Base-by-base conservation (phyloP, 2,329 filamentous ascomycete species). In the Epicoccum sorghinum region DNA sequence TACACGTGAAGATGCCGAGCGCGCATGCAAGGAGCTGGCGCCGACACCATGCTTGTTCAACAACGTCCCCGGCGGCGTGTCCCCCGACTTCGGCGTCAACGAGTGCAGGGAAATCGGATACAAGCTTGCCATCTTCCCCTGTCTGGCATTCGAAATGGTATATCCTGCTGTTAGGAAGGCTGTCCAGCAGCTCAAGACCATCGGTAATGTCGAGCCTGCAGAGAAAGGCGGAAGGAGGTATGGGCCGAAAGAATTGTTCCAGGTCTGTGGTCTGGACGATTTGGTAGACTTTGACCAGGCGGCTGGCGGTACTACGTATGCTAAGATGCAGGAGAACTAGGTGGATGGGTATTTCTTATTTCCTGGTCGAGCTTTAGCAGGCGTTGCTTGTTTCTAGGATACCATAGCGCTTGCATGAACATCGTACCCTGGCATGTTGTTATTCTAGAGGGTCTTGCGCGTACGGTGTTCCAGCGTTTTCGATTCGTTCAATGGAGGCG, bases 71-170 rank as follows among this genome's bases (percentile, higher is more conserved):
- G 79, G 80, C 24, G 84, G 84, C 2, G 78, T 80, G 23, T 83
- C 81, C 23, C 85, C 85, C 0, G 75, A 80, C 24, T 80, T 83
- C 46, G 79, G 78, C 1, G 79, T 79, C 2, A 69, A 79, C 0
- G 80, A 86, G 60, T 84, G 83, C 7, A 76, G 77, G 55, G 74
- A 80, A 36, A 76, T 86, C 62, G 85, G 85, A 0, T 87, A 83
- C 69, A 78, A 79, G 54, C 77, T 87, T 52, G 81, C 85, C 41
- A 87, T 87, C 51, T 84, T 82, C 63, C 83, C 83, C 4, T 58
- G 56, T 6, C 24, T 72, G 42, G 65, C 60, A 1, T 59, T 72
- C 4, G 69, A 72, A 53, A 63, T 69, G 27, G 70, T 73, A 23
- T 73, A 72, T 55, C 68, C 69, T 0, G 70, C 66, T 2, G 68